These are phyloP conservation scores for Centrapalus pauciflorus DNA, from an alignment of 129 eudicot genomes.

Conservation along the genomic window DNA sequence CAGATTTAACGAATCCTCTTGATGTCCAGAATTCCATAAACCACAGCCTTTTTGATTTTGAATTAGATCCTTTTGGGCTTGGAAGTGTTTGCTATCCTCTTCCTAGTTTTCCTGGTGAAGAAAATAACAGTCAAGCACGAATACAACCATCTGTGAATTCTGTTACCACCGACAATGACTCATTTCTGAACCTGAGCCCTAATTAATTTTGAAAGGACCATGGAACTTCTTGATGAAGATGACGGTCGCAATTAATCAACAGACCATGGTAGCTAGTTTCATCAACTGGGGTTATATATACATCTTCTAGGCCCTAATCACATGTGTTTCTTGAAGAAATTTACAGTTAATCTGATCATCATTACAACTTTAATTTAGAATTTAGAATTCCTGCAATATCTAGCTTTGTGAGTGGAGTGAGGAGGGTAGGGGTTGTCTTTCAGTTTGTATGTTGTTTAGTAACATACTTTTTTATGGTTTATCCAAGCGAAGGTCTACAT, in stretches of 20 bases:
- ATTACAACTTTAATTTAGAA: no score
- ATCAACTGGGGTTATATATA: not conserved
- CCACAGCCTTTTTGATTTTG: not conserved
- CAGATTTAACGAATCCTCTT: not conserved
- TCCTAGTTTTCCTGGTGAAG: not conserved
- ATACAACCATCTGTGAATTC: not conserved
- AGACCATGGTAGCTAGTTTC: not conserved
- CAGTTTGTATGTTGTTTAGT: no score
- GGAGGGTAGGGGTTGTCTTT: no score
- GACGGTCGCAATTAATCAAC: not conserved
- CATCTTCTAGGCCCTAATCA: not conserved
- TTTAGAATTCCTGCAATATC: not conserved
- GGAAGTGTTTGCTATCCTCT: not conserved
- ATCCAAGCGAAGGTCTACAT: no score
- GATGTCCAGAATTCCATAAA: no score
- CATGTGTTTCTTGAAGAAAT: not conserved
- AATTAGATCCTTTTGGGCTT: not conserved
- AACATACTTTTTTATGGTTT: no score
- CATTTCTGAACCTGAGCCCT: not conserved
- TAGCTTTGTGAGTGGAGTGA: no score
- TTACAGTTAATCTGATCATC: no score
- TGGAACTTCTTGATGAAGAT: not conserved
- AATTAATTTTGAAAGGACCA: not conserved
- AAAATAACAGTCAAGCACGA: not conserved
- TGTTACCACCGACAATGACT: not conserved